Conservation (phyloP, 2,329 filamentous ascomycete genomes). For the Blumeria graminis region DNA sequence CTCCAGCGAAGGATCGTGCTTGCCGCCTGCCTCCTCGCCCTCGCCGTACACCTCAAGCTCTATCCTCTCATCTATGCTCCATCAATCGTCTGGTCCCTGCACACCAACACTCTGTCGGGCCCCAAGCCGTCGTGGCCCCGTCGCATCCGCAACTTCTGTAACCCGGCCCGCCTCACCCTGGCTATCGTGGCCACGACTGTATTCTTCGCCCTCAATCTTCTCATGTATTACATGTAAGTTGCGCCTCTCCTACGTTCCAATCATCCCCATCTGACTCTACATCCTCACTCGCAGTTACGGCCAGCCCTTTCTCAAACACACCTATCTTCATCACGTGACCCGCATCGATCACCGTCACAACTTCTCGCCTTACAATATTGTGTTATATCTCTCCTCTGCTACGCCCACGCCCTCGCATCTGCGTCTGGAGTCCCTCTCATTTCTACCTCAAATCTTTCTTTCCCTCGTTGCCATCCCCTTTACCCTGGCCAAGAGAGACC, state of each 20-base stretch:
- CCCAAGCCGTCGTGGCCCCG: neutral
- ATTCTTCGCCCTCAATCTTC: constrained; percentile 47
- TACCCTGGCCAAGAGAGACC: constrained; percentile 52
- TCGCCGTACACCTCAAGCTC: constrained; percentile 92
- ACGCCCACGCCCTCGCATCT: constrained; percentile 17
- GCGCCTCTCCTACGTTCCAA: neutral
- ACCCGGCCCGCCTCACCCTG: constrained; percentile 29
- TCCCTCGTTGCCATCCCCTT: constrained; percentile 56
- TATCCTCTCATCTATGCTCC: constrained; percentile 92
- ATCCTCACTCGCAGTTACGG: constrained; percentile 34
- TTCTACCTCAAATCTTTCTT: constrained; percentile 66
- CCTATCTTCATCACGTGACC: constrained; percentile 77
- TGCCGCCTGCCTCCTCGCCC: constrained; percentile 52
- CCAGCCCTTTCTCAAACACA: constrained; percentile 61
- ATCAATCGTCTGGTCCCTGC: constrained; percentile 61
- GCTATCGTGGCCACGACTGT: constrained; percentile 41
- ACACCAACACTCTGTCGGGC: constrained; percentile 20
- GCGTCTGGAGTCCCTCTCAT: constrained; percentile 55
- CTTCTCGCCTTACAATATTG: constrained; percentile 86
- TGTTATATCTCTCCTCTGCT: constrained; percentile 69
- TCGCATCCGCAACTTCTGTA: constrained; percentile 21
- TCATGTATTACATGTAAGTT: constrained; percentile 54
- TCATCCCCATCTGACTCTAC: neutral
- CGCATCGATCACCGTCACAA: constrained; percentile 94
- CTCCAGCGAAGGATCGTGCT: constrained; percentile 34